A percentile compares a stretch with the other conserved stretches of the same genome.
phyloP scores from a whole-genome alignment of 1,139 yeast genomes.

The Candida sp. region DNA sequence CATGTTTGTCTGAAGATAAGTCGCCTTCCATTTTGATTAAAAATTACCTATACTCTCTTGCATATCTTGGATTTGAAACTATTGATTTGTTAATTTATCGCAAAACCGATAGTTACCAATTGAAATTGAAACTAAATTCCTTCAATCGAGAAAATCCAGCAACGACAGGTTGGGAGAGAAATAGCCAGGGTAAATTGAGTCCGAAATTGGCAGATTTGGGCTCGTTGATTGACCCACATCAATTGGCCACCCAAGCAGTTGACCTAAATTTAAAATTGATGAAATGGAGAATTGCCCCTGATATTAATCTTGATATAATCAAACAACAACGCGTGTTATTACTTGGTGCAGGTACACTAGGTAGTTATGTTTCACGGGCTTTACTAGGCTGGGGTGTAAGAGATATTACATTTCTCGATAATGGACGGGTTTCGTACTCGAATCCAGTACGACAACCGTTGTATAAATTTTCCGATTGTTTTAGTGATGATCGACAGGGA shows the following conservation, averaged over 20 bases:
- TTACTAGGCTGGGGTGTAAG: slow-evolving; percentile 94
- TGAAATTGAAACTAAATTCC: slow-evolving; percentile 16
- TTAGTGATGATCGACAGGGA: slow-evolving; percentile 57
- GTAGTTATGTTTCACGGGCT: slow-evolving; percentile 85
- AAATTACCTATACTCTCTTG: slow-evolving; percentile 61
- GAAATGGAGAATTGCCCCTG: slow-evolving; percentile 97
- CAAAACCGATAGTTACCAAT: slow-evolving; percentile 21
- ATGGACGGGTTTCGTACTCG: slow-evolving; percentile 82
- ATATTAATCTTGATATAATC: slow-evolving; percentile 63
- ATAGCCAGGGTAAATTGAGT: slow-evolving; percentile 63
- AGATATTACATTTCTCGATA: slow-evolving; percentile 83
- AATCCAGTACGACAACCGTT: slow-evolving; percentile 96
- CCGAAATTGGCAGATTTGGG: slow-evolving; percentile 86
- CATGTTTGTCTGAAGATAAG: slow-evolving; percentile 40
- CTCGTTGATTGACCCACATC: slow-evolving; percentile 71
- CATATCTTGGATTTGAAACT: slow-evolving; percentile 28
- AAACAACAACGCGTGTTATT: slow-evolving; percentile 62
- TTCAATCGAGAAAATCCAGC: slow-evolving; percentile 20
- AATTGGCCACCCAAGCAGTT: slow-evolving; percentile 86
- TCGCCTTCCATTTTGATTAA: slow-evolving; percentile 63
- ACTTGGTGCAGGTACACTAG: slow-evolving; percentile 96
- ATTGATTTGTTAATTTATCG: slow-evolving; percentile 38
- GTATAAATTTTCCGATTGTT: slow-evolving; percentile 73
- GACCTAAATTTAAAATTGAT: slow-evolving; percentile 85
- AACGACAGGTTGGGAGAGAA: slow-evolving; percentile 89